These are phyloP conservation scores for Verruconis gallopava DNA, from an alignment of 2,329 filamentous ascomycete species.

Conservation along the genomic window DNA sequence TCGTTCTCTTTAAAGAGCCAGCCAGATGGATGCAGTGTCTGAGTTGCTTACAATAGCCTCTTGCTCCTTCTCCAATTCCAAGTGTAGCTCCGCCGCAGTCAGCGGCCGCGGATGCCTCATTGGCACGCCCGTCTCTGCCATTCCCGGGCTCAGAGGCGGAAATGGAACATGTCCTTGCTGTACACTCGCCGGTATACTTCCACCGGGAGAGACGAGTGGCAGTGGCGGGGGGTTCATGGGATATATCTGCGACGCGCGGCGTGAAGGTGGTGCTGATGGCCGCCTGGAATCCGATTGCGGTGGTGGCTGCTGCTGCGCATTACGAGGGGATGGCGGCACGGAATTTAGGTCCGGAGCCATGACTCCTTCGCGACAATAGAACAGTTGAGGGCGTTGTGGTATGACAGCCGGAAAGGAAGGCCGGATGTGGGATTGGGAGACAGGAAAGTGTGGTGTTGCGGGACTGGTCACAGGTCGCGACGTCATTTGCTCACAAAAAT, in stretches of 20 bases:
- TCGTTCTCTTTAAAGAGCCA: not conserved
- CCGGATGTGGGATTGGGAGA: too few species aligned
- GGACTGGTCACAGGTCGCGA: too few species aligned
- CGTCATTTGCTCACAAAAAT: too few species aligned
- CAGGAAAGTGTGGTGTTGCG: too few species aligned
- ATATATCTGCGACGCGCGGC: conserved; percentile 33
- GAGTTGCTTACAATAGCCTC: conserved; percentile 66
- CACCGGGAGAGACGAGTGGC: conserved; percentile 26
- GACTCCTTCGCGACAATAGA: too few species aligned
- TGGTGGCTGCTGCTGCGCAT: conserved; percentile 13
- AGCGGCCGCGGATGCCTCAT: conserved; percentile 76
- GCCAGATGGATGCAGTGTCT: not conserved
- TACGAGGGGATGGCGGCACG: conserved; percentile 26
- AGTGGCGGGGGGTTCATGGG: conserved; percentile 34
- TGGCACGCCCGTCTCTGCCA: conserved; percentile 35
- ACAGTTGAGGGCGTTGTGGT: too few species aligned
- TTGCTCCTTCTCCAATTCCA: conserved; percentile 87
- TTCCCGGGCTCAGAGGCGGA: conserved; percentile 25
- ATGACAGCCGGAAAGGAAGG: too few species aligned
- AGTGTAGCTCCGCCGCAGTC: conserved; percentile 78
- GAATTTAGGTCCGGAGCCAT: conserved; percentile 40
- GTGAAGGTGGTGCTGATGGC: conserved; percentile 27
- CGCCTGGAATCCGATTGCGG: conserved; percentile 17
- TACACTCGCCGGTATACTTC: conserved; percentile 14
- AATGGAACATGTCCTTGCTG: conserved; percentile 22